These are phyloP conservation scores for Aspergillus fischeri DNA, from an alignment of 2,329 filamentous ascomycete species.

Conservation along the genomic window DNA sequence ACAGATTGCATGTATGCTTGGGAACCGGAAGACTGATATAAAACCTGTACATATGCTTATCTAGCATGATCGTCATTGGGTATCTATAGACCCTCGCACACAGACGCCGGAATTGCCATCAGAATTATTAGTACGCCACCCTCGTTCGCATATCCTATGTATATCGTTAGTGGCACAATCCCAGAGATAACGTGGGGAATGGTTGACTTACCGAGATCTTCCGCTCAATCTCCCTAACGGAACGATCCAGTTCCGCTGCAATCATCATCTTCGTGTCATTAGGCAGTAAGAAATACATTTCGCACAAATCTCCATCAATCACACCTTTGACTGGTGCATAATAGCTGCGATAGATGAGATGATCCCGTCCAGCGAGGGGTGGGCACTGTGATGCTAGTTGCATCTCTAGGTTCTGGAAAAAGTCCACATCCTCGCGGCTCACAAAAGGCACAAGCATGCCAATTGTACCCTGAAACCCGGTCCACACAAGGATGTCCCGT, in stretches of 20 bases:
- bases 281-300: constrained; percentile 78
- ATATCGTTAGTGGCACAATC: constrained; percentile 14
- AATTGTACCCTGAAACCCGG: constrained; percentile 88
- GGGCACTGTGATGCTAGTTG: constrained; percentile 82
- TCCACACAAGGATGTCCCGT: constrained; percentile 88
- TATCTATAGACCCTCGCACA: constrained; percentile 23
- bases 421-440: constrained; percentile 89
- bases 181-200: not conserved
- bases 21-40: not conserved
- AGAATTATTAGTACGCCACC: constrained; percentile 49
- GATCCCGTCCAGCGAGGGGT: constrained; percentile 85
- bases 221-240: constrained; percentile 87
- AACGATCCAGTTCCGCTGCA: constrained; percentile 85
- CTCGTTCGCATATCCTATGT: constrained; percentile 53
- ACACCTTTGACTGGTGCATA: constrained; percentile 95
- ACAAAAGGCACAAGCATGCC: constrained; percentile 91
- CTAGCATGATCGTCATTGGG: constrained; percentile 15
- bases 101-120: constrained; percentile 21
- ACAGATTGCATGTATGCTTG: not conserved
- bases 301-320: constrained; percentile 94
- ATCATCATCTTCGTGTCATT: constrained; percentile 94
- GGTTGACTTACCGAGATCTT: constrained; percentile 68
- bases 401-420: constrained; percentile 91
- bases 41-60: constrained; percentile 12
- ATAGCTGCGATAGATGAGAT: constrained; percentile 92